Conservation (phyloP, 345 rosid species). For the Bretschneidera sinensis region DNA sequence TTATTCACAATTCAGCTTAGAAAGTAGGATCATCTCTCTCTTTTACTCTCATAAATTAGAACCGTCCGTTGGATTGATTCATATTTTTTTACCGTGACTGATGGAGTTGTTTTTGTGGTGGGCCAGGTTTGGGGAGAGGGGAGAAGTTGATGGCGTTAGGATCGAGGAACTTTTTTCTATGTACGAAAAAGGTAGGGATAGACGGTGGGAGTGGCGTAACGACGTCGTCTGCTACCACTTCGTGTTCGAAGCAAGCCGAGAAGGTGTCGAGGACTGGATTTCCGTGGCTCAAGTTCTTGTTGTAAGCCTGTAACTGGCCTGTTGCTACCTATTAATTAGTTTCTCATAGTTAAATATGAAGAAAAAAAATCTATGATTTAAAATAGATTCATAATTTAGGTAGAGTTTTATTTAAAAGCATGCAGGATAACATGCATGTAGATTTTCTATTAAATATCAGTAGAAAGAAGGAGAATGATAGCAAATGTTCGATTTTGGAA, state of each 20-base stretch:
- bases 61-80: not conserved
- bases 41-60: not conserved
- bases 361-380: too few relatives aligned
- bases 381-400: too few relatives aligned
- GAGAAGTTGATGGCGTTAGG: slow-evolving; percentile 68
- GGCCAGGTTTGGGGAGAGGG: slow-evolving; percentile 52
- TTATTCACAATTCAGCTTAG: slow-evolving; percentile 90
- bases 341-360: too few relatives aligned
- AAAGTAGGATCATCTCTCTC: slow-evolving; percentile 53
- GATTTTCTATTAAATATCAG: too few relatives aligned
- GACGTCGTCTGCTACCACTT: slow-evolving; percentile 29
- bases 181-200: slow-evolving; percentile 25
- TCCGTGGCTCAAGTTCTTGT: slow-evolving; percentile 73
- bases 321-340: too few relatives aligned
- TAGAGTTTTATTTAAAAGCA: too few relatives aligned
- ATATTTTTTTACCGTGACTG: not conserved
- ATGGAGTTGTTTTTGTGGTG: not conserved
- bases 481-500: too few relatives aligned
- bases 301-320: too few relatives aligned
- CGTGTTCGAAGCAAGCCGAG: slow-evolving; percentile 63
- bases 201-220: slow-evolving; percentile 22
- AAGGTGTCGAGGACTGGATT: slow-evolving; percentile 37
- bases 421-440: too few relatives aligned
- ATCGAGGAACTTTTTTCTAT: slow-evolving; percentile 82
- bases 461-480: too few relatives aligned